These are phyloP conservation scores for Pseudogymnoascus sp. DNA, from an alignment of 2,329 filamentous ascomycete species.

Conservation along the genomic window DNA sequence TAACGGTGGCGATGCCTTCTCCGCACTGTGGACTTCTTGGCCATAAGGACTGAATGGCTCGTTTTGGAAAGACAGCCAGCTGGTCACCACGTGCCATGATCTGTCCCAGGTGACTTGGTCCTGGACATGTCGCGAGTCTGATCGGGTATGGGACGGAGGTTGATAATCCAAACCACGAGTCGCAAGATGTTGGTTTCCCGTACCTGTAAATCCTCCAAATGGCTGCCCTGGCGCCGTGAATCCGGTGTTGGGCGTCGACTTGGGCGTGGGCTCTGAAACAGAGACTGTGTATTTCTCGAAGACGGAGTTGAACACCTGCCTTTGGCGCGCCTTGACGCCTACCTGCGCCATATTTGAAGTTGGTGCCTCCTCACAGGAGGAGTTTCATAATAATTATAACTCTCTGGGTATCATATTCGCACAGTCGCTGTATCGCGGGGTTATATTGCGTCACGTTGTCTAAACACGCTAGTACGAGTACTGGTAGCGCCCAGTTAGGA, in stretches of 20 bases:
- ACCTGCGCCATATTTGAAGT: constrained; percentile 4
- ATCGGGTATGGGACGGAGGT: background rate
- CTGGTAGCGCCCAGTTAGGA: background rate
- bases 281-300: constrained; percentile 19
- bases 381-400: constrained; percentile 2
- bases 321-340: constrained; percentile 10
- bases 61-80: constrained; percentile 47
- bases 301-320: constrained; percentile 28
- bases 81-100: constrained; percentile 56
- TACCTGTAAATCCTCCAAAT: constrained; percentile 18
- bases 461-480: background rate
- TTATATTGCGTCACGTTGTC: constrained; percentile 3
- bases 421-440: constrained; percentile 2
- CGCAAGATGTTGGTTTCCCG: background rate
- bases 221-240: constrained; percentile 22
- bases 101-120: constrained; percentile 50
- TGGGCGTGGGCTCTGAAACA: constrained; percentile 25
- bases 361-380: constrained; percentile 4
- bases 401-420: constrained; percentile 5
- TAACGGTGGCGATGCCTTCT: constrained; percentile 15
- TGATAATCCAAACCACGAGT: background rate
- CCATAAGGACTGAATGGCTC: constrained; percentile 25
- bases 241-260: constrained; percentile 20
- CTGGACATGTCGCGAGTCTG: constrained; percentile 12
- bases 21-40: constrained; percentile 32